Base-by-base conservation (phyloP, 2,329 filamentous ascomycete species). In the Fusarium odoratissimum region DNA sequence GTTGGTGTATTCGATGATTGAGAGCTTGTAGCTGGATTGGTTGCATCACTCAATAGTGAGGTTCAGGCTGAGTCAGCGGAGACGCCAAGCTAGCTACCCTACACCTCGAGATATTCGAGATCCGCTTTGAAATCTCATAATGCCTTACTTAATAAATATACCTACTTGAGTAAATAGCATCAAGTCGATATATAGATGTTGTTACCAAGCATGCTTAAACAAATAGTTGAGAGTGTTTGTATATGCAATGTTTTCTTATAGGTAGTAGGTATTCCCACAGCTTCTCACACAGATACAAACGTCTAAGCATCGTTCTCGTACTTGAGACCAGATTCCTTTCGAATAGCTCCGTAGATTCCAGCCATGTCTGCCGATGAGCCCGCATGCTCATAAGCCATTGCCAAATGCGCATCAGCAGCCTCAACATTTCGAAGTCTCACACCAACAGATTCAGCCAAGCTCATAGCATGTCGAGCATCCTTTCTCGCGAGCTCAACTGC, bases 401-500 rank as follows among this genome's bases (percentile, higher is more conserved):
- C 86, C 75, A 97, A 81, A 80, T 96, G 92, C 33, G 83, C 85
- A 81, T 95, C 91, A 2, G 87, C 91, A 7, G 91, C 85, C 80
- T 93, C 90, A 2, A 92, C 83, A 71, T 90, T 91, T 67, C 84
- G 87, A 81, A 97, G 81, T 65, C 85, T 87, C 46, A 88, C 85
- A 0, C 93, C 94, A 10, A 85, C 86, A 30, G 83, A 83, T 68
- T 89, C 84, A 0, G 93, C 95, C 65, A 97, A 77, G 60, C 83
- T 85, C 79, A 90, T 84, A 8, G 93, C 93, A 85, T 97, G 94
- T 3, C 90, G 83, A 4, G 91, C 89, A 83, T 97, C 95, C 80
- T 97, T 97, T 69, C 92, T 86, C 10, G 94, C 95, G 66, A 97
- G 84, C 79, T 96, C 92, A 2, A 95, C 93, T 7, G 90, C 90